phyloP scores from a whole-genome alignment of 2,329 filamentous ascomycete genomes.

The Talaromyces islandicus region DNA sequence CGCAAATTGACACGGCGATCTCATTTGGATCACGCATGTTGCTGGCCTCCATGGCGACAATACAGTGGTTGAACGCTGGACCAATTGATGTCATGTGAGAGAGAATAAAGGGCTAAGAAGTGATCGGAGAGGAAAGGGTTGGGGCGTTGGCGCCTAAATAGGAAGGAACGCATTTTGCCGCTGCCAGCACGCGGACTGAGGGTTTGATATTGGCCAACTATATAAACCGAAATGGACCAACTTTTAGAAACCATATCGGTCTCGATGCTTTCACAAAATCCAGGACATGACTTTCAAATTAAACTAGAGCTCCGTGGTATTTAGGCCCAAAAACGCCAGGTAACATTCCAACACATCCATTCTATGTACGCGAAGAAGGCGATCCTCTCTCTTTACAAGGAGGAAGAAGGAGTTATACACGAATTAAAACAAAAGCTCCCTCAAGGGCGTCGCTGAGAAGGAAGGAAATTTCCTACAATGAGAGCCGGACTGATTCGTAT shows the following conservation, averaged over 20 bases:
- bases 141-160: not conserved
- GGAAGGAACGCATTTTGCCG: not conserved
- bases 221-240: not conserved
- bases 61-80: too few relatives aligned
- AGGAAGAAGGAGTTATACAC: not conserved
- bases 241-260: not conserved
- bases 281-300: not conserved
- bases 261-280: not conserved
- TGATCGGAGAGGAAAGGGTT: not conserved
- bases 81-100: too few relatives aligned
- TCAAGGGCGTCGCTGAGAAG: conserved; percentile 61
- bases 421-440: not conserved
- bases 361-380: not conserved
- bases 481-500: conserved; percentile 65
- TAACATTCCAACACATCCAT: not conserved
- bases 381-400: not conserved
- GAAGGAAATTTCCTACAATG: conserved; percentile 95
- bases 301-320: not conserved
- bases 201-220: not conserved
- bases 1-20: conserved; percentile 6
- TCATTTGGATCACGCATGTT: not conserved
- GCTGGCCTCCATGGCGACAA: not conserved
- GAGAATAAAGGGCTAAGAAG: not conserved
- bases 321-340: not conserved
- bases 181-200: not conserved